These are phyloP conservation scores for Silene conica DNA, from an alignment of 148 eudicot genomes.

Conservation along the genomic window DNA sequence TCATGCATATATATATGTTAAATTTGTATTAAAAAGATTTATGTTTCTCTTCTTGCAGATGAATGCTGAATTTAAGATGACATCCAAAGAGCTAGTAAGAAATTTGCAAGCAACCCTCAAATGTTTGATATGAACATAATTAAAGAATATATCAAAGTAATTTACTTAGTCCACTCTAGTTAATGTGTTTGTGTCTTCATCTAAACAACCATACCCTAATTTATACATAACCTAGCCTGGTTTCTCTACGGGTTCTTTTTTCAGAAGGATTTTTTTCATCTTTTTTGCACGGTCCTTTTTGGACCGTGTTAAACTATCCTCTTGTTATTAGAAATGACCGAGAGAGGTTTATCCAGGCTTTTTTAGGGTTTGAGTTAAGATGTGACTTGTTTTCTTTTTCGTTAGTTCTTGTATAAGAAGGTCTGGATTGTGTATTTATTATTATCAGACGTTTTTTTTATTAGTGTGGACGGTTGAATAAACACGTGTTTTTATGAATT, in stretches of 20 bases:
- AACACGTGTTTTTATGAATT: not conserved
- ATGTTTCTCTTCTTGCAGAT: conserved; percentile 44
- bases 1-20: not conserved
- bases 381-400: not conserved
- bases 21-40: not conserved
- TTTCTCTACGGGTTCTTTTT: conserved; percentile 45
- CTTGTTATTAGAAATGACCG: conserved; percentile 42
- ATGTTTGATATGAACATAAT: conserved; percentile 26
- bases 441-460: not conserved
- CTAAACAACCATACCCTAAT: not conserved
- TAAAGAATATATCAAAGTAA: not conserved
- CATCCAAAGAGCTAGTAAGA: conserved; percentile 51
- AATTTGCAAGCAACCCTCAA: conserved; percentile 38
- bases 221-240: conserved; percentile 30
- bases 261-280: conserved; percentile 41
- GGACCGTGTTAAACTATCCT: conserved; percentile 40
- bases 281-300: conserved; percentile 39
- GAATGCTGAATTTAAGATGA: conserved; percentile 38
- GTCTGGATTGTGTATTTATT: not conserved
- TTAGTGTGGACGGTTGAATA: not conserved
- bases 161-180: not conserved
- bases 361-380: conserved; percentile 1
- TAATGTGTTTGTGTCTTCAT: not conserved
- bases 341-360: conserved; percentile 19
- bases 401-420: not conserved